Percentiles rank a stretch among this genome's conserved stretches.
Conservation (phyloP, 768 basidiomycete species). For the Fomitopsis serialis region DNA sequence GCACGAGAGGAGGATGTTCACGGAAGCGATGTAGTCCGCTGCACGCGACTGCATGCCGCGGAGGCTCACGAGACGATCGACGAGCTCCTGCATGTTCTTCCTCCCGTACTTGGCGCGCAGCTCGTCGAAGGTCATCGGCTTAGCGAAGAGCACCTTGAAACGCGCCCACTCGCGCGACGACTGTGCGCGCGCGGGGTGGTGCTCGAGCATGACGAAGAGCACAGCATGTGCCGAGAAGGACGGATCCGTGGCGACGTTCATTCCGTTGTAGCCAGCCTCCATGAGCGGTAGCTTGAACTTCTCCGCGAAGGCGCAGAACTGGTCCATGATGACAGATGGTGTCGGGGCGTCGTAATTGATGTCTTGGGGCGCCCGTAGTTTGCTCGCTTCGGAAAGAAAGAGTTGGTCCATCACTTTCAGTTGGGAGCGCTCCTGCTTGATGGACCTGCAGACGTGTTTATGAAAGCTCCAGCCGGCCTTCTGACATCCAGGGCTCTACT, state of each 20-base stretch:
- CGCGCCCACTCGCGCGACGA: neutral
- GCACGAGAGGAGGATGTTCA: neutral
- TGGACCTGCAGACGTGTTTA: neutral
- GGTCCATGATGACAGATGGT: neutral
- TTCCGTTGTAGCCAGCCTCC: neutral
- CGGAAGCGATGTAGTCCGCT: neutral
- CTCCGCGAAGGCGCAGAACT: neutral
- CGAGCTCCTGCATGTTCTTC: neutral
- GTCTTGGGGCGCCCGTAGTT: neutral
- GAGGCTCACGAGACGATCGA: neutral
- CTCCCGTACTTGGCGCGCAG: neutral
- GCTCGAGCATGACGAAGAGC: conserved; percentile 7
- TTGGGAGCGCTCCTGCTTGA: neutral
- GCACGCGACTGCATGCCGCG: neutral
- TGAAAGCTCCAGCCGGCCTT: neutral
- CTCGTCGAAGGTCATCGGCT: neutral
- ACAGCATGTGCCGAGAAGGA: conserved; percentile 10
- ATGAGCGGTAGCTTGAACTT: neutral
- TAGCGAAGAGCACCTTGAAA: neutral
- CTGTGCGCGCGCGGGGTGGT: neutral
- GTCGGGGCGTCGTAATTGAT: too few species aligned
- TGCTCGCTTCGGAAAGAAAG: neutral
- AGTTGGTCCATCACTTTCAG: neutral
- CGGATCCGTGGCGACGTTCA: neutral
- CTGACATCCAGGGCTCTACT: neutral